Conservation (phyloP, 2,329 filamentous ascomycete genomes). For the Diaporthe nobilis region DNA sequence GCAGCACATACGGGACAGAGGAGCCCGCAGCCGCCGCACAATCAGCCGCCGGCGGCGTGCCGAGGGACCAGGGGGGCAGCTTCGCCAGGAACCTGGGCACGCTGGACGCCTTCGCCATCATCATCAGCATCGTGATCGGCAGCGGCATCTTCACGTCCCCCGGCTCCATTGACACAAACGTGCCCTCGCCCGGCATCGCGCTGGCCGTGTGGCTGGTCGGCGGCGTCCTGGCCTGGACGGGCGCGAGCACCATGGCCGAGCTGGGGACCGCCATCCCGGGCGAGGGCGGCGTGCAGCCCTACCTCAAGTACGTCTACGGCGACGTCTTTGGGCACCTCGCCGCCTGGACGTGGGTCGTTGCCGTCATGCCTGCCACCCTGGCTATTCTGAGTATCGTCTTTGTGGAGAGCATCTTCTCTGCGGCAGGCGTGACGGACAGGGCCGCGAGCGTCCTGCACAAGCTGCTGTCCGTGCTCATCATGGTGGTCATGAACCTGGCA, state of each 20-base stretch:
- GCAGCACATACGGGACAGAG: conserved; percentile 22
- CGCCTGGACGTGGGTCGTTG: conserved; percentile 76
- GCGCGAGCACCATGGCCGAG: conserved; percentile 73
- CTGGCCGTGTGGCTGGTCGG: conserved; percentile 73
- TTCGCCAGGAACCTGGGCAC: conserved; percentile 63
- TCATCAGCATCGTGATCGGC: conserved; percentile 75
- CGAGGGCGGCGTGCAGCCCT: conserved; percentile 75
- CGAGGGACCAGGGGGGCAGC: conserved; percentile 42
- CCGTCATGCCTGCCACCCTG: conserved; percentile 74
- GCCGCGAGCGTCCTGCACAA: conserved; percentile 62
- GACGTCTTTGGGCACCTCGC: conserved; percentile 74
- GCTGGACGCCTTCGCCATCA: conserved; percentile 68
- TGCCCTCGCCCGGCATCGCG: conserved; percentile 71
- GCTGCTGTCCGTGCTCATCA: conserved; percentile 63
- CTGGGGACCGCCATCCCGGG: conserved; percentile 74
- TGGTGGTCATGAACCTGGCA: conserved; percentile 62
- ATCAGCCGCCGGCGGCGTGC: conserved; percentile 22
- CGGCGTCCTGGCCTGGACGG: conserved; percentile 74
- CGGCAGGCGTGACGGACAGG: conserved; percentile 61
- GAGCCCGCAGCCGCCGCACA: neutral
- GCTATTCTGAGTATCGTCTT: conserved; percentile 77
- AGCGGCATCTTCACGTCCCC: conserved; percentile 77
- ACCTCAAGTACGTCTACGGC: conserved; percentile 72
- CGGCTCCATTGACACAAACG: conserved; percentile 73
- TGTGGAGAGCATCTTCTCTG: conserved; percentile 71